A percentile compares a stretch with the other conserved stretches of the same genome.
These are phyloP conservation scores for Artemisia tridentata DNA, from an alignment of 129 eudicot genomes.

Conservation along the genomic window DNA sequence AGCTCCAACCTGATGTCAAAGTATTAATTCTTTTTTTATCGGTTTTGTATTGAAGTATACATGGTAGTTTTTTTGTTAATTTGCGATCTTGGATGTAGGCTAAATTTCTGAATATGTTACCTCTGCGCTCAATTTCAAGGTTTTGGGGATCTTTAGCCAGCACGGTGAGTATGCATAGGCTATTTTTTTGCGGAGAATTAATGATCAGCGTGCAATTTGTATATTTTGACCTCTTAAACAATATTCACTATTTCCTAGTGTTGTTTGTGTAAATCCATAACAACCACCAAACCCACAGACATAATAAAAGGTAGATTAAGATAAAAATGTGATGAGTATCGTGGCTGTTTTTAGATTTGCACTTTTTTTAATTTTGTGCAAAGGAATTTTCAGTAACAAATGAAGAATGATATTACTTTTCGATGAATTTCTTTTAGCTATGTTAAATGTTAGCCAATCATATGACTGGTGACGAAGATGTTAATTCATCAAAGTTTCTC, in stretches of 20 bases:
- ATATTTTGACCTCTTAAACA: too few relatives aligned
- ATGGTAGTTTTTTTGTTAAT: too few relatives aligned
- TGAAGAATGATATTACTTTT: too few relatives aligned
- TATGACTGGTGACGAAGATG: constrained; percentile 2
- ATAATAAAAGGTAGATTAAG: too few relatives aligned
- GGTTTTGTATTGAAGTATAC: neutral
- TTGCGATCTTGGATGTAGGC: constrained; percentile 43
- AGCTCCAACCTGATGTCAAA: constrained; percentile 84
- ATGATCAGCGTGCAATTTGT: too few relatives aligned
- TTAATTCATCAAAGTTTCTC: neutral
- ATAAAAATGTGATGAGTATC: too few relatives aligned
- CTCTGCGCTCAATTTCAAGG: constrained; percentile 89
- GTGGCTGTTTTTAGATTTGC: too few relatives aligned
- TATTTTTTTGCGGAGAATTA: too few relatives aligned
- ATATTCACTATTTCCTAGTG: too few relatives aligned
- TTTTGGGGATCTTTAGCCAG: constrained; percentile 74
- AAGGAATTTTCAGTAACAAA: neutral
- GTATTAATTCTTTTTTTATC: constrained; percentile 33
- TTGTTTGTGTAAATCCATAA: too few relatives aligned
- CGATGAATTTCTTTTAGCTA: neutral
- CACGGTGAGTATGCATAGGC: constrained; percentile 51
- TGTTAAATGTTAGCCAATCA: neutral
- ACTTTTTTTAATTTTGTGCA: neutral
- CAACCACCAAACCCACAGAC: too few relatives aligned
- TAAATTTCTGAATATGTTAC: constrained; percentile 67